Evolutionary conservation across 169 alveolate genomes (phyloP).

Genomic region (Plasmodium billcollinsi): DNA sequence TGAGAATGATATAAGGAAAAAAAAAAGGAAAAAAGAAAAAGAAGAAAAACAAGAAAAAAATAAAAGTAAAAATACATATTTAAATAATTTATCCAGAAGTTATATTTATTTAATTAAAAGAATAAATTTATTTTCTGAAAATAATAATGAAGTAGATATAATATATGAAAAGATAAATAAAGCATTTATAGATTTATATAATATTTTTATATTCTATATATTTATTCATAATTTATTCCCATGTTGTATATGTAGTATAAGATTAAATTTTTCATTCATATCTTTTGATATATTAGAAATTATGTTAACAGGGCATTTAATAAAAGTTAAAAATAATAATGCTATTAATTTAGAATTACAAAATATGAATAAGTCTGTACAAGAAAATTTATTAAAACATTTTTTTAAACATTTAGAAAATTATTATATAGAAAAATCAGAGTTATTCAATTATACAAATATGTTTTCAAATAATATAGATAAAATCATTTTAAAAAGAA

Average conservation of each 20-base stretch:
- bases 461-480: slow-evolving; percentile 14
- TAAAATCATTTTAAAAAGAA: slow-evolving; percentile 7
- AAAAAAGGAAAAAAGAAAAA: slow-evolving; percentile 25
- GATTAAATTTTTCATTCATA: slow-evolving; percentile 23
- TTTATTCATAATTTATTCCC: slow-evolving; percentile 48
- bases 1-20: background rate
- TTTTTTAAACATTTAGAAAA: slow-evolving; percentile 74
- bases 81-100: slow-evolving; percentile 65
- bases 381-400: slow-evolving; percentile 50
- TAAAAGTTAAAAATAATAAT: slow-evolving; percentile 69
- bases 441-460: slow-evolving; percentile 16
- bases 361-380: slow-evolving; percentile 44
- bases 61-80: slow-evolving; percentile 45
- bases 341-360: slow-evolving; percentile 29
- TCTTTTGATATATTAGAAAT: slow-evolving; percentile 63
- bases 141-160: slow-evolving; percentile 56
- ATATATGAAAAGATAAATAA: slow-evolving; percentile 62
- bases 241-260: slow-evolving; percentile 59
- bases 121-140: slow-evolving; percentile 59
- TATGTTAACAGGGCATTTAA: slow-evolving; percentile 73
- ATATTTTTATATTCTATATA: slow-evolving; percentile 53
- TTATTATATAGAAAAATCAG: slow-evolving; percentile 62
- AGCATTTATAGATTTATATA: slow-evolving; percentile 51
- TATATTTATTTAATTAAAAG: slow-evolving; percentile 68
- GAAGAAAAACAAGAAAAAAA: slow-evolving; percentile 40